Evolutionary conservation across 768 basidiomycete species (phyloP).

Genomic region (Suillus clintonianus): DNA sequence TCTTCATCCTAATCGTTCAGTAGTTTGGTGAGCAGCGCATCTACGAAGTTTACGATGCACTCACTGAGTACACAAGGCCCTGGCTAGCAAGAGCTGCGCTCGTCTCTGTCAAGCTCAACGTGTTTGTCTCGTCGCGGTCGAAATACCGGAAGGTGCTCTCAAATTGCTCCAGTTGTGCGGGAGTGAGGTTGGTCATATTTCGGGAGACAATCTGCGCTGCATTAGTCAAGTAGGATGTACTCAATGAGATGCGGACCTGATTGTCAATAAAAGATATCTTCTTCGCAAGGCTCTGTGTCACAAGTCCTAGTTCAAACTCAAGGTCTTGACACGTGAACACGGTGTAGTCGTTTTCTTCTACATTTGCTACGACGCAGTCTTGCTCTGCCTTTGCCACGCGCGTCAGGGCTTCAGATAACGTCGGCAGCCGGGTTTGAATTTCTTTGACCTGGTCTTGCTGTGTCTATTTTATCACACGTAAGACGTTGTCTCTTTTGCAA

Average conservation of each 20-base stretch:
- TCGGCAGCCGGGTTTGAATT: constrained; percentile 69
- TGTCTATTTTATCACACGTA: constrained; percentile 42
- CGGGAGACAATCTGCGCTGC: constrained; percentile 80
- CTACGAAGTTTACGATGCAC: constrained; percentile 16
- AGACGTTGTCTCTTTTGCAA: constrained; percentile 8
- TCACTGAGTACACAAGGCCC: constrained; percentile 87
- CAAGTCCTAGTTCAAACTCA: constrained; percentile 83
- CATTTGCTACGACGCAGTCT: constrained; percentile 83
- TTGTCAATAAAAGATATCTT: constrained; percentile 97
- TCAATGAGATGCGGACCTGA: constrained; percentile 54
- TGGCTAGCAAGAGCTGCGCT: constrained; percentile 93
- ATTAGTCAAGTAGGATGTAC: neutral
- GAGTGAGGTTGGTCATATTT: constrained; percentile 92
- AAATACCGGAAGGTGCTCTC: constrained; percentile 98
- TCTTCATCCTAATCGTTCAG: constrained; percentile 69
- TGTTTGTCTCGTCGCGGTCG: constrained; percentile 90
- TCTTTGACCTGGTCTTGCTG: constrained; percentile 71
- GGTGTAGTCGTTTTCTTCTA: constrained; percentile 97
- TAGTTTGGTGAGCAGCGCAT: neutral
- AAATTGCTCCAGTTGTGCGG: constrained; percentile 94
- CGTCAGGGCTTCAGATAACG: constrained; percentile 57
- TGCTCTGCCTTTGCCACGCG: constrained; percentile 65
- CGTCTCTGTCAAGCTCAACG: constrained; percentile 82
- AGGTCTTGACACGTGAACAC: constrained; percentile 88
- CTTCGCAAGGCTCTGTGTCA: constrained; percentile 79